Evolutionary conservation across 495 filamentous ascomycete species (phyloP).

Genomic region (Barbatosphaeria neglecta): DNA sequence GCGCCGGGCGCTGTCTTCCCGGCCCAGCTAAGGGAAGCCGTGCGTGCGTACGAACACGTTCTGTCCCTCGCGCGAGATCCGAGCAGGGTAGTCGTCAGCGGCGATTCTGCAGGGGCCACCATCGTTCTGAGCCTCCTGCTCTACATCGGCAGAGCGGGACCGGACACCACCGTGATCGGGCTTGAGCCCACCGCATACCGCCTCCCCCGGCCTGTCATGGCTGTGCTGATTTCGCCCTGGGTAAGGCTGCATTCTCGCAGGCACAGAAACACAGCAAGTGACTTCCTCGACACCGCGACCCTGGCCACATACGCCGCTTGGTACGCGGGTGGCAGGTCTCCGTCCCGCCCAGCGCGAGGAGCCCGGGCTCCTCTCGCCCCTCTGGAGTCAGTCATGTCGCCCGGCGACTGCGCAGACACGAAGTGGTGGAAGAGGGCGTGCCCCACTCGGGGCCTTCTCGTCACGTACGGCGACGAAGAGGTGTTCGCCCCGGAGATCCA

Average conservation of each 20-base stretch:
- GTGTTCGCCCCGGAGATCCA: slow-evolving; percentile 55
- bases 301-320: slow-evolving; percentile 53
- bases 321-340: slow-evolving; percentile 43
- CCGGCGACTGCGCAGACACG: slow-evolving; percentile 53
- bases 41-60: slow-evolving; percentile 55
- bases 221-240: slow-evolving; percentile 49
- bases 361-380: slow-evolving; percentile 5
- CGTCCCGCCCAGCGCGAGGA: slow-evolving; percentile 4
- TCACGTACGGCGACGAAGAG: slow-evolving; percentile 61
- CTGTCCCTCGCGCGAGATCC: slow-evolving; percentile 41
- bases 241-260: slow-evolving; percentile 43
- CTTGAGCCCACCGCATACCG: slow-evolving; percentile 2
- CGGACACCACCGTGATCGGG: slow-evolving; percentile 11
- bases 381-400: slow-evolving; percentile 50
- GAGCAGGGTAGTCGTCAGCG: slow-evolving; percentile 48
- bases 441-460: slow-evolving; percentile 46
- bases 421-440: slow-evolving; percentile 49
- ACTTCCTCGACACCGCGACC: slow-evolving; percentile 43
- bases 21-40: slow-evolving; percentile 51
- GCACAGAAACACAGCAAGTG: slow-evolving; percentile 46
- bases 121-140: slow-evolving; percentile 57
- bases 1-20: slow-evolving; percentile 64
- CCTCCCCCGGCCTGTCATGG: slow-evolving; percentile 33
- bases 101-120: slow-evolving; percentile 65
- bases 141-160: slow-evolving; percentile 29